Percentiles rank a stretch among this genome's conserved stretches.
These are phyloP conservation scores for Triticum urartu DNA, from an alignment of 176 grass and related monocot genomes.

Conservation along the genomic window DNA sequence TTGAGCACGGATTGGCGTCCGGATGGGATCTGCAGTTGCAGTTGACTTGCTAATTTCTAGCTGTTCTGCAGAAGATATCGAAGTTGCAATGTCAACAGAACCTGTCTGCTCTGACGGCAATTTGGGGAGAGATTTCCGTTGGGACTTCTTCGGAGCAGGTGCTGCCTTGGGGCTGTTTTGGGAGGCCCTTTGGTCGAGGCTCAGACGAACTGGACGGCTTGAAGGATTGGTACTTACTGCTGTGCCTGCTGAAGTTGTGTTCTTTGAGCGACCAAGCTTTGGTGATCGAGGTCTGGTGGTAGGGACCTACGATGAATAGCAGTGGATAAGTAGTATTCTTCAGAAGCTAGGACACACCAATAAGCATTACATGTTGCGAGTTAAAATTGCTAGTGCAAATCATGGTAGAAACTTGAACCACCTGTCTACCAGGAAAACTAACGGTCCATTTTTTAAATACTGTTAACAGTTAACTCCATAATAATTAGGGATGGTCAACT, in stretches of 20 bases:
- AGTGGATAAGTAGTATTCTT: constrained; percentile 14
- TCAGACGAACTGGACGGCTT: constrained; percentile 38
- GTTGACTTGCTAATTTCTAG: constrained; percentile 16
- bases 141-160: constrained; percentile 38
- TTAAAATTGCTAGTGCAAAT: background rate
- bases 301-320: constrained; percentile 46
- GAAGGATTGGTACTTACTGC: constrained; percentile 24
- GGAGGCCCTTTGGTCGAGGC: constrained; percentile 43
- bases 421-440: background rate
- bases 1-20: constrained; percentile 37
- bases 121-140: constrained; percentile 52
- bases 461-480: background rate
- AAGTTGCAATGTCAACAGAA: background rate
- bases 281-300: constrained; percentile 64
- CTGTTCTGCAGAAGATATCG: constrained; percentile 2
- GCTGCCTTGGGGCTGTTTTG: constrained; percentile 33
- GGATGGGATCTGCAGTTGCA: background rate
- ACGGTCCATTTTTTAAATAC: background rate
- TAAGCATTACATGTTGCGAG: background rate
- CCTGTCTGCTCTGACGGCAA: constrained; percentile 52
- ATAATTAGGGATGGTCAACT: background rate
- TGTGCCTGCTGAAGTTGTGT: constrained; percentile 10
- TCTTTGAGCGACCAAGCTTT: constrained; percentile 60
- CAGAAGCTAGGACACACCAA: background rate
- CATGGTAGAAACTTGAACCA: background rate